A percentile compares a stretch with the other conserved stretches of the same genome.
These are phyloP conservation scores for Zopfia rhizophila DNA, from an alignment of 2,329 filamentous ascomycete species.

Conservation along the genomic window DNA sequence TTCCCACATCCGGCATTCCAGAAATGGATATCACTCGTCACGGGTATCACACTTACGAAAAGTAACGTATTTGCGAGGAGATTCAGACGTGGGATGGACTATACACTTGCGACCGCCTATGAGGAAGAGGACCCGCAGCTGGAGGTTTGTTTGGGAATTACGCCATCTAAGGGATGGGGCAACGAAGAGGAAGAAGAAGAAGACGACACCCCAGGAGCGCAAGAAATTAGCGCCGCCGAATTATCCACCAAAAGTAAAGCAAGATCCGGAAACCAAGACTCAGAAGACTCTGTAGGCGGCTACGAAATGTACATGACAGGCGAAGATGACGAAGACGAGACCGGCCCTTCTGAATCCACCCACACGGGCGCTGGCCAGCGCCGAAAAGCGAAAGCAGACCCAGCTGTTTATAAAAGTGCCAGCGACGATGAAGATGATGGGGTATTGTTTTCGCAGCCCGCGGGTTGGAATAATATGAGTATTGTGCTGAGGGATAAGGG, in stretches of 20 bases:
- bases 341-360: slow-evolving; percentile 48
- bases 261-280: slow-evolving; percentile 39
- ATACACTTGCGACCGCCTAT: slow-evolving; percentile 90
- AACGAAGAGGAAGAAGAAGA: slow-evolving; percentile 69
- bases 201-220: slow-evolving; percentile 58
- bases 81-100: slow-evolving; percentile 88
- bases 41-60: slow-evolving; percentile 76
- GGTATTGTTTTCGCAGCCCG: slow-evolving; percentile 74
- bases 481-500: slow-evolving; percentile 89
- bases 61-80: slow-evolving; percentile 84
- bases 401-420: slow-evolving; percentile 78
- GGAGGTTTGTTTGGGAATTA: slow-evolving; percentile 88
- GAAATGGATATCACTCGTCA: slow-evolving; percentile 88
- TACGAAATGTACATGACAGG: slow-evolving; percentile 95
- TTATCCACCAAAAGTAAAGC: slow-evolving; percentile 45
- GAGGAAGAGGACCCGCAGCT: slow-evolving; percentile 77
- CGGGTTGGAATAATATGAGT: slow-evolving; percentile 89
- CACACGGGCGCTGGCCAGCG: slow-evolving; percentile 60
- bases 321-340: slow-evolving; percentile 72
- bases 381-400: slow-evolving; percentile 66
- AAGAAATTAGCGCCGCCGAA: slow-evolving; percentile 50
- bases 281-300: slow-evolving; percentile 73
- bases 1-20: slow-evolving; percentile 87
- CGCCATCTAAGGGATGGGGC: slow-evolving; percentile 86
- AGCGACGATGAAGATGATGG: slow-evolving; percentile 76